Evolutionary conservation across 768 basidiomycete genomes (phyloP), one percentile per base, ranked within the genome.

Genomic region (Boletus reticulatus): DNA sequence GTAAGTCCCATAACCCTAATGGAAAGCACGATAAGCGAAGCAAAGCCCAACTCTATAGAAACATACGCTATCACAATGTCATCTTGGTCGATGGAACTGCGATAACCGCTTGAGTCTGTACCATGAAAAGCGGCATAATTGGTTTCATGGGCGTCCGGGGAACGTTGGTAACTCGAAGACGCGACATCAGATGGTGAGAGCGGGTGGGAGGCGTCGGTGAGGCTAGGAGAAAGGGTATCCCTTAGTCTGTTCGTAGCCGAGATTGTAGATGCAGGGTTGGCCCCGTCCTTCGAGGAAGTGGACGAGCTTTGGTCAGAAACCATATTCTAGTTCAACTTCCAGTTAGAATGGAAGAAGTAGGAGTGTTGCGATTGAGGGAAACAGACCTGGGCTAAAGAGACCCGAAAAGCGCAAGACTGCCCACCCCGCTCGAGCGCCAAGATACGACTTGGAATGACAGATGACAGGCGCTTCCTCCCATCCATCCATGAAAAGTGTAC

Each of bases 1-100:
- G 62, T 64, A 17, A 46, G 43, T 2, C 62, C 62, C 62, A 63
- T 63, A 14, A 63, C 52, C 17, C 62, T 63, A 31, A 45, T 16
- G 19, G 41, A 27, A 46, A 20, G 17, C 2, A 6, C 16, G 16
- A 27, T 22, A 16, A 56, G 39, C n/a, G 12, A 41, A 22, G 42
- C 19, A 9, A 31, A 47, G n/a, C 13, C 1, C 16, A 31, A n/a
- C 2, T 17, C 2, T 27, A 27, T 6, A 27, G 27, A 27, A 27
- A 6, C 27, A 27, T 51, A 63, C 62, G 53, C 62, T 4, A 63
- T 57, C 17, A 63, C 36, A 48, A 64, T 60, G 17, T 64, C 62
- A 38, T 54, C 20, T 24, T 39, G 34, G n/a, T 37, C 16, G 17
- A 55, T 29, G 17, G 22, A 14, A 3, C 9, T 0, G 24, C 11